Evolutionary conservation across 768 basidiomycete species (phyloP).

Genomic region (Termitomyces titanicus): DNA sequence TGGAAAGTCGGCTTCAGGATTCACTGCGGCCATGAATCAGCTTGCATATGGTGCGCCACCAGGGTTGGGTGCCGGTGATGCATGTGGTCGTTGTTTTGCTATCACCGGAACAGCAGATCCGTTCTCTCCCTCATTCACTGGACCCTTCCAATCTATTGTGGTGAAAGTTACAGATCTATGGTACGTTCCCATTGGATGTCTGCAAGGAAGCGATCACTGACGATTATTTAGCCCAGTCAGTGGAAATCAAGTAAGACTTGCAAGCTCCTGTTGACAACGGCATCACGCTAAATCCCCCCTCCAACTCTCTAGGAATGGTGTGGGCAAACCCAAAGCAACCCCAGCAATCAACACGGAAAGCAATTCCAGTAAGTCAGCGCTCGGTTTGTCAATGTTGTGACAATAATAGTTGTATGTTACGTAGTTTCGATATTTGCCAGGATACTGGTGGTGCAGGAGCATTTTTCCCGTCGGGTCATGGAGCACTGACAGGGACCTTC

Average conservation of each 20-base stretch:
- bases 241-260: constrained; percentile 36
- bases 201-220: neutral
- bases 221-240: constrained; percentile 31
- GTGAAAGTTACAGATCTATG: constrained; percentile 49
- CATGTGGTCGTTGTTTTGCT: constrained; percentile 59
- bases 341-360: constrained; percentile 37
- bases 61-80: constrained; percentile 51
- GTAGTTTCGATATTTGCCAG: constrained; percentile 58
- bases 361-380: constrained; percentile 44
- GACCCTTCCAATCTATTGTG: constrained; percentile 51
- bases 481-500: constrained; percentile 50
- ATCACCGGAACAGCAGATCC: constrained; percentile 49
- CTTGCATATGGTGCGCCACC: constrained; percentile 50
- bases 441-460: constrained; percentile 48
- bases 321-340: constrained; percentile 41
- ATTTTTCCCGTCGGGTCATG: constrained; percentile 58
- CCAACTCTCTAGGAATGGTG: constrained; percentile 46
- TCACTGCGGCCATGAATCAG: constrained; percentile 55
- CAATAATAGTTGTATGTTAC: neutral
- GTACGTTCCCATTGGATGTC: constrained; percentile 17
- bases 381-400: neutral
- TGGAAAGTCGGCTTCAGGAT: constrained; percentile 45
- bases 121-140: constrained; percentile 44
- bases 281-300: neutral
- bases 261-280: neutral